These are phyloP conservation scores for Alternaria gaisen DNA, from an alignment of 2,329 filamentous ascomycete genomes.

Conservation along the genomic window DNA sequence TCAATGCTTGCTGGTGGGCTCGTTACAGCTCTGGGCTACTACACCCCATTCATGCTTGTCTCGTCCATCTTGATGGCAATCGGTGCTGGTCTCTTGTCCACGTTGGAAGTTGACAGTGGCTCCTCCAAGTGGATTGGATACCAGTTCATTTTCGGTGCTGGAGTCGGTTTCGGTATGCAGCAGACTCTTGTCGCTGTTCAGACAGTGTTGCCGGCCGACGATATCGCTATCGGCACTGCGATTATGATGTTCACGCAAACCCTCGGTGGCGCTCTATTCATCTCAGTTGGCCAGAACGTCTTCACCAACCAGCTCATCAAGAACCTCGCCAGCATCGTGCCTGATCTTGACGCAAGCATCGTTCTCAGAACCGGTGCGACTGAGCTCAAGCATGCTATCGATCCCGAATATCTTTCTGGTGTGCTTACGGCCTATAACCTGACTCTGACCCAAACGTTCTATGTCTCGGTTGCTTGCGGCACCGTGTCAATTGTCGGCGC, in stretches of 20 bases:
- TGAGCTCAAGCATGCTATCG: conserved; percentile 61
- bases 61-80: conserved; percentile 56
- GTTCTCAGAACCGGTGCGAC: conserved; percentile 64
- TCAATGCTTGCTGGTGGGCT: conserved; percentile 52
- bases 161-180: conserved; percentile 60
- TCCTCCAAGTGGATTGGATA: conserved; percentile 52
- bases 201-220: conserved; percentile 52
- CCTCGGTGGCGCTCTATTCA: conserved; percentile 59
- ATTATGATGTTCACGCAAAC: conserved; percentile 60
- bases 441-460: conserved; percentile 67
- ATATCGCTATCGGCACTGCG: conserved; percentile 59
- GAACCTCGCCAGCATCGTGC: conserved; percentile 49
- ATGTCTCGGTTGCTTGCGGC: conserved; percentile 65
- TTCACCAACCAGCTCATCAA: conserved; percentile 60
- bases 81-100: conserved; percentile 57
- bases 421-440: conserved; percentile 72
- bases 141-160: conserved; percentile 53
- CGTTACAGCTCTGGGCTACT: conserved; percentile 57
- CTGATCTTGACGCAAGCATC: conserved; percentile 54
- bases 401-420: conserved; percentile 56
- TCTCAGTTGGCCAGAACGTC: conserved; percentile 60
- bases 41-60: conserved; percentile 59
- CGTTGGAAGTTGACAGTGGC: conserved; percentile 52
- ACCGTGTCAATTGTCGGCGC: conserved; percentile 64
- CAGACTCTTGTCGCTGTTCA: conserved; percentile 58